A percentile compares a stretch with the other conserved stretches of the same genome.
phyloP scores from a whole-genome alignment of 2,329 filamentous ascomycete genomes.

The Colletotrichum somersetense region DNA sequence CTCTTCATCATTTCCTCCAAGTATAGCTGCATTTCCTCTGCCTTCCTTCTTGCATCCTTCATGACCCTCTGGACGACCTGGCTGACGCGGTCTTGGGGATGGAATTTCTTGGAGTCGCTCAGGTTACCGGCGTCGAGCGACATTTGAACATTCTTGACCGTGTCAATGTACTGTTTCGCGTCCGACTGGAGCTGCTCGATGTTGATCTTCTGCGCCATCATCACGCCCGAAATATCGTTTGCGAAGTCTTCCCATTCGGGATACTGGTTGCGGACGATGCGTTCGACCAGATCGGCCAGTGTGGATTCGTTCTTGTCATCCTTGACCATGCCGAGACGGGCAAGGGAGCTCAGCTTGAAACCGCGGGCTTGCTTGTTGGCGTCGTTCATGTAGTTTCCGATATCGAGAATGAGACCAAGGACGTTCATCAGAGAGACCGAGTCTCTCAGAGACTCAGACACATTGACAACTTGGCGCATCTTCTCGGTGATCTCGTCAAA shows the following conservation, averaged over 20 bases:
- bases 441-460: slow-evolving; percentile 90
- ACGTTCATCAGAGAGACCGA: slow-evolving; percentile 97
- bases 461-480: slow-evolving; percentile 85
- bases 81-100: slow-evolving; percentile 94
- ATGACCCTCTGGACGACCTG: slow-evolving; percentile 92
- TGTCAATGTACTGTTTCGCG: slow-evolving; percentile 92
- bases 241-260: slow-evolving; percentile 93
- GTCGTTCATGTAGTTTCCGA: slow-evolving; percentile 99
- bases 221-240: slow-evolving; percentile 84
- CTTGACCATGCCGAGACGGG: slow-evolving; percentile 95
- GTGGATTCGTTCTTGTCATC: slow-evolving; percentile 99
- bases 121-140: slow-evolving; percentile 94
- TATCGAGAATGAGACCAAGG: slow-evolving; percentile 93
- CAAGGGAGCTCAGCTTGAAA: slow-evolving; percentile 97
- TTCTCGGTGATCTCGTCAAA: slow-evolving; percentile 93
- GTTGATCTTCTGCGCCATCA: slow-evolving; percentile 88
- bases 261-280: slow-evolving; percentile 96
- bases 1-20: slow-evolving; percentile 91
- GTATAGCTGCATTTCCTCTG: slow-evolving; percentile 94
- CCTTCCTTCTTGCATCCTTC: slow-evolving; percentile 96
- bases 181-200: slow-evolving; percentile 91
- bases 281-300: slow-evolving; percentile 94
- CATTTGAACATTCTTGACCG: slow-evolving; percentile 92
- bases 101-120: slow-evolving; percentile 97
- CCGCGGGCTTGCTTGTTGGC: slow-evolving; percentile 97